Percentiles rank a stretch among this genome's conserved stretches.
Evolutionary conservation across 1,284 basidiomycete genomes (phyloP).

Genomic region (Bondarzewia mesenterica): DNA sequence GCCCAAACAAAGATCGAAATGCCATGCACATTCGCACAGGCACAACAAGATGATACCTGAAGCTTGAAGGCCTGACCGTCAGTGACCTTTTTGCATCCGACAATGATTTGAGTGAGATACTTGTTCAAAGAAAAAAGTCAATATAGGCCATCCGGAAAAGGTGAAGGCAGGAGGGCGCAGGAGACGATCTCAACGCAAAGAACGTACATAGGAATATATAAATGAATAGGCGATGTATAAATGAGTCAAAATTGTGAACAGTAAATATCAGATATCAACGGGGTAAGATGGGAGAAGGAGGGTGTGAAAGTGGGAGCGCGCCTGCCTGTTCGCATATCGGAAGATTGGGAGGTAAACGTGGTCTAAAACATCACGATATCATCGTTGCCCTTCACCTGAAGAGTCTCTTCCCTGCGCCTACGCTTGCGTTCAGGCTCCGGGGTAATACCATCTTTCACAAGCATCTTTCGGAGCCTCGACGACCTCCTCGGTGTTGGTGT

Average conservation of each 20-base stretch:
- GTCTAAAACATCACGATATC: neutral
- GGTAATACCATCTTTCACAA: neutral
- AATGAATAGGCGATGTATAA: neutral
- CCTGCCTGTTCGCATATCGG: neutral
- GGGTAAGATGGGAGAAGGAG: neutral
- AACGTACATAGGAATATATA: neutral
- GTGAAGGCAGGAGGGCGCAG: too few relatives aligned
- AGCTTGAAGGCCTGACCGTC: too few relatives aligned
- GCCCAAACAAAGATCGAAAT: too few relatives aligned
- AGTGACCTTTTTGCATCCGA: too few relatives aligned
- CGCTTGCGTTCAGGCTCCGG: neutral
- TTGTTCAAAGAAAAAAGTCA: too few relatives aligned
- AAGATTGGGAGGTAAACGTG: neutral
- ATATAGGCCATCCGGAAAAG: too few relatives aligned
- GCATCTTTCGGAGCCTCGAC: neutral
- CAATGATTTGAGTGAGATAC: too few relatives aligned
- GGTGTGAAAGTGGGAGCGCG: too few relatives aligned
- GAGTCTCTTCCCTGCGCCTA: neutral
- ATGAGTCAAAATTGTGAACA: neutral
- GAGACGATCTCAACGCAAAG: too few relatives aligned
- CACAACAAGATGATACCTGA: too few relatives aligned
- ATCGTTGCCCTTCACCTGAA: neutral
- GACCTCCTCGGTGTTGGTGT: neutral
- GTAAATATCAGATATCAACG: neutral
- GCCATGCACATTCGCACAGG: too few relatives aligned